Conservation (phyloP, 164 flowering plant species). For the Akebia trifoliata region DNA sequence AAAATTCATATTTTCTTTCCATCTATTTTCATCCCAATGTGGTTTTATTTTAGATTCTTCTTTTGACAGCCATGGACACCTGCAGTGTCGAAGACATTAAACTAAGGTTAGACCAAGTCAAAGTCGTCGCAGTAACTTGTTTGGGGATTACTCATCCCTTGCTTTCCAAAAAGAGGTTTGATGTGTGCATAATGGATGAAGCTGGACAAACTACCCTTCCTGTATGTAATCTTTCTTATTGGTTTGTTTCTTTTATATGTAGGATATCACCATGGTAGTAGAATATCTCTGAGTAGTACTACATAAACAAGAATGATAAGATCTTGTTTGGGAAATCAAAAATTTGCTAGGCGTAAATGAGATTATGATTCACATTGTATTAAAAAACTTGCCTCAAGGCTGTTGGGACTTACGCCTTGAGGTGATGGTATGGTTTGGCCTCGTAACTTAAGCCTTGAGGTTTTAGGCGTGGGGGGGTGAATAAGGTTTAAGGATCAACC, state of each 20-base stretch:
- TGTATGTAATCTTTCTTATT: constrained; percentile 36
- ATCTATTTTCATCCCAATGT: background rate
- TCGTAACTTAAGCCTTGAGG: no score
- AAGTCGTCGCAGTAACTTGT: constrained; percentile 92
- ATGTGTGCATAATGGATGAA: constrained; percentile 97
- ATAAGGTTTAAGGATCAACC: no score
- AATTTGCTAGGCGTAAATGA: background rate
- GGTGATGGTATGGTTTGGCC: no score
- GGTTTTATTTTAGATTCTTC: constrained; percentile 4
- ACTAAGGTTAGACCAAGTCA: constrained; percentile 54
- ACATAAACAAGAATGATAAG: background rate
- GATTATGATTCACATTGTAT: background rate
- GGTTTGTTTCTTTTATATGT: background rate
- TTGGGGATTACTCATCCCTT: constrained; percentile 84
- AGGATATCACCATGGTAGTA: background rate
- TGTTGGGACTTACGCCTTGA: no score
- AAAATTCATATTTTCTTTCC: background rate
- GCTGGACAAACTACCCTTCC: constrained; percentile 98
- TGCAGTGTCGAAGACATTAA: constrained; percentile 60
- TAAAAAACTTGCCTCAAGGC: no score
- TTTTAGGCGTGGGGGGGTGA: no score
- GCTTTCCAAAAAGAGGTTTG: constrained; percentile 80
- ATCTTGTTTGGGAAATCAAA: background rate
- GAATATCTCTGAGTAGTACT: background rate
- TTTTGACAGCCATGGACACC: constrained; percentile 41